A percentile compares a stretch with the other conserved stretches of the same genome.
These are phyloP conservation scores for Tothia fuscella DNA, from an alignment of 2,329 filamentous ascomycete genomes.

Conservation along the genomic window DNA sequence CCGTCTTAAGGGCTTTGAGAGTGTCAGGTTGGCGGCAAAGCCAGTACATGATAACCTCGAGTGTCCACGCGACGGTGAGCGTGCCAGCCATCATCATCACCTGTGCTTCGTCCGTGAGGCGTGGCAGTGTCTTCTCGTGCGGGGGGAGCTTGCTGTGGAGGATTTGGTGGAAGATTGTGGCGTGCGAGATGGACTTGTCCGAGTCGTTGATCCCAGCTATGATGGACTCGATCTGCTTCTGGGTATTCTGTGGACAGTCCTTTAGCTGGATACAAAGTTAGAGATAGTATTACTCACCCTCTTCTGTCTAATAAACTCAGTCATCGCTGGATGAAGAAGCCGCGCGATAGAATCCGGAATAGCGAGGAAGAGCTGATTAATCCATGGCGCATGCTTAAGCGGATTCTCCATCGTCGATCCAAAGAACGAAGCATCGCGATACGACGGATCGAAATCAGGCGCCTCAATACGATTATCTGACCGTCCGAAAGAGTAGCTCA, in stretches of 20 bases:
- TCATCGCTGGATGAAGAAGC: not conserved
- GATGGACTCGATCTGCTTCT: not conserved
- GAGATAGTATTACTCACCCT: not conserved
- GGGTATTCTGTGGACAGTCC: not conserved
- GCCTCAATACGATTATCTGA: not conserved
- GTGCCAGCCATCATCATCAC: conserved; percentile 3
- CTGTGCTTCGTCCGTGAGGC: not conserved
- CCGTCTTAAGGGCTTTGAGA: not conserved
- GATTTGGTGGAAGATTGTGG: conserved; percentile 3
- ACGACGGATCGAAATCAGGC: conserved; percentile 1
- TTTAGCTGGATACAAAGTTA: not conserved
- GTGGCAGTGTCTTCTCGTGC: not conserved
- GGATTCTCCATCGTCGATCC: not conserved
- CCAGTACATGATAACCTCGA: conserved; percentile 1
- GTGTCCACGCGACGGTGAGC: conserved; percentile 2
- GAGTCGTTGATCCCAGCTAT: not conserved
- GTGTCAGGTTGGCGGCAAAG: not conserved
- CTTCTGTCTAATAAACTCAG: conserved; percentile 3
- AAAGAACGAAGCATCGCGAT: conserved; percentile 1
- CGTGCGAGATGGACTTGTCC: not conserved
- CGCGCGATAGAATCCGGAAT: not conserved
- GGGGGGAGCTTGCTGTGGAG: conserved; percentile 1
- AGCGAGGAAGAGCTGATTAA: not conserved
- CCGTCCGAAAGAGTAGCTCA: conserved; percentile 1
- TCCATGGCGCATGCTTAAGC: not conserved